A percentile compares a stretch with the other conserved stretches of the same genome.
These are phyloP conservation scores for Colletotrichum sidae DNA, from an alignment of 2,329 filamentous ascomycete species.

Conservation along the genomic window DNA sequence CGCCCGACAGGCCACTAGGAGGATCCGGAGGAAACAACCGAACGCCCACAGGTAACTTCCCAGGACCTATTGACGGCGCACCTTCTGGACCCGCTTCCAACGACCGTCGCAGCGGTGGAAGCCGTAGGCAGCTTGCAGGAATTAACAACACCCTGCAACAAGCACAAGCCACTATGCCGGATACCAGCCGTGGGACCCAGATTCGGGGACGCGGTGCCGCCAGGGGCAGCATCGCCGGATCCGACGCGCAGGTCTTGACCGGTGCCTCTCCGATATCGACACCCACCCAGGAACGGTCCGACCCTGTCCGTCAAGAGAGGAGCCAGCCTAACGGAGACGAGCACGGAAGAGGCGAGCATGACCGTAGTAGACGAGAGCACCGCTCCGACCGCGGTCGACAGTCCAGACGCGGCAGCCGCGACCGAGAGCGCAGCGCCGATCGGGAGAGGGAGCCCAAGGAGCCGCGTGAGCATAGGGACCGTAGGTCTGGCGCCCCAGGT, in stretches of 20 bases:
- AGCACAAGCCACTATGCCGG: conserved; percentile 57
- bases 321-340: conserved; percentile 51
- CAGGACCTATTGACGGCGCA: conserved; percentile 14
- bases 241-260: conserved; percentile 67
- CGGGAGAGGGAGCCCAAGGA: conserved; percentile 61
- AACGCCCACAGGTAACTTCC: conserved; percentile 33
- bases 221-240: conserved; percentile 60
- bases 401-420: conserved; percentile 54
- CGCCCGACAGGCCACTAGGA: conserved; percentile 45
- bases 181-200: conserved; percentile 48
- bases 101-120: conserved; percentile 49
- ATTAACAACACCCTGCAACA: conserved; percentile 71
- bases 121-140: conserved; percentile 64
- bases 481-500: conserved; percentile 48
- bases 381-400: conserved; percentile 53
- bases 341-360: conserved; percentile 54
- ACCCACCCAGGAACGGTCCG: conserved; percentile 60
- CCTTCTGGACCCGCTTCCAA: conserved; percentile 44
- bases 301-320: conserved; percentile 54
- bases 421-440: conserved; percentile 59
- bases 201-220: conserved; percentile 49
- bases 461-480: conserved; percentile 57
- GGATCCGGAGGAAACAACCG: conserved; percentile 13
- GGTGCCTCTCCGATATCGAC: conserved; percentile 64
- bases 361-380: conserved; percentile 57